Base-by-base conservation (phyloP, 352 stramenopile species). In the Globisporangium nunn region DNA sequence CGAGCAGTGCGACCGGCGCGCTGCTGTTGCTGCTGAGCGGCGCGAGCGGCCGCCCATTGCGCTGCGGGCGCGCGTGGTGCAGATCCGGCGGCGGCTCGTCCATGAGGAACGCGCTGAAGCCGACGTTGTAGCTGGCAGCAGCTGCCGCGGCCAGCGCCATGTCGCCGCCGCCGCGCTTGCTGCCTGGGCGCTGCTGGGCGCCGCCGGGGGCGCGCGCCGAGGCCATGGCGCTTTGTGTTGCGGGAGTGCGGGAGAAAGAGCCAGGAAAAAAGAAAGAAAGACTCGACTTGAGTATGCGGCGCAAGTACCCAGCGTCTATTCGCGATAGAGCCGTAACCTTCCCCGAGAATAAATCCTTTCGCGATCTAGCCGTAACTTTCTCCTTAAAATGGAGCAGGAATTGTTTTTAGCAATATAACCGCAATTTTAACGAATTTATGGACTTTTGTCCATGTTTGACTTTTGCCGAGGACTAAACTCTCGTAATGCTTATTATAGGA, bases 91-190 rank as follows among this genome's bases (percentile, higher is more conserved):
- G 62, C n/a, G 72, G 53, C 23, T 78, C 70, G 58, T 85, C 75
- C 66, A 85, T 74, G 39, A 85, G 68, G 57, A 85, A 85, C 18
- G 75, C 78, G 43, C 72, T 81, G 59, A 85, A 85, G 61, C 70
- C 76, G 37, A 75, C 59, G 37, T 23, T 60, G 10, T 29, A 48
- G 58, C 50, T n/a, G 41, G 15, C 6, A 5, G 51, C 39, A n/a
- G n/a, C 51, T 3, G 57, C 28, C 1, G 45, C 45, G 41, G 52
- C 18, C 28, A 53, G 48, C 31, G 48, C 17, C 31, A 37, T n/a
- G 28, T 39, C 48, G 44, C 37, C 23, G 12, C 45, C 23, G 12
- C 45, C 33, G 51, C 58, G 50, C n/a, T 59, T 58, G 44, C 44
- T 47, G 41, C 41, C 40, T 31, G 28, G 12, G 40, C 35, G 52